A percentile compares a stretch with the other conserved stretches of the same genome.
Conservation (phyloP, 805 yeast genomes). For the Komagataella populi region DNA sequence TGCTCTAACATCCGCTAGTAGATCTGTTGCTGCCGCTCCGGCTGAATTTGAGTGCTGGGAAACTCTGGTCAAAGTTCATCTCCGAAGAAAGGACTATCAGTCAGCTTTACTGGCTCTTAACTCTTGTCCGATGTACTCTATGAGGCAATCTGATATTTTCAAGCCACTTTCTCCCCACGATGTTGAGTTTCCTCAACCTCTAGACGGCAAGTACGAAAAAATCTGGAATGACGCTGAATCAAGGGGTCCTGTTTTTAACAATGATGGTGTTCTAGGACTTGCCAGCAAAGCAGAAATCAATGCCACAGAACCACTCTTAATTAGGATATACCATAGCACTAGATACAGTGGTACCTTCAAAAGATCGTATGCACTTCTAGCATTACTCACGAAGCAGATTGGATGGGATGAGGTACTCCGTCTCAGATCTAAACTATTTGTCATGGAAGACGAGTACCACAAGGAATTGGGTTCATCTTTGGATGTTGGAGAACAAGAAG, state of each 20-base stretch:
- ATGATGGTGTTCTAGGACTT: constrained; percentile 18
- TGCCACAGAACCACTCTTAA: constrained; percentile 30
- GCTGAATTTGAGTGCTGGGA: constrained; percentile 69
- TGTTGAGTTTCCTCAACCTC: constrained; percentile 35
- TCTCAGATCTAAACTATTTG: constrained; percentile 57
- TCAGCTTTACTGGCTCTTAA: constrained; percentile 58
- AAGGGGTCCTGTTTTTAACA: constrained; percentile 12
- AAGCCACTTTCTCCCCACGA: constrained; percentile 28
- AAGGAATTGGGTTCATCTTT: constrained; percentile 1
- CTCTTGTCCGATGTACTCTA: constrained; percentile 57
- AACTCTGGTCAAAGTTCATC: constrained; percentile 43
- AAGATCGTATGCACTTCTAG: constrained; percentile 55
- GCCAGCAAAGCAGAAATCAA: constrained; percentile 20
- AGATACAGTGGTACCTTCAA: constrained; percentile 37
- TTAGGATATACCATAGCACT: constrained; percentile 35
- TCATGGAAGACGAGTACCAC: constrained; percentile 63
- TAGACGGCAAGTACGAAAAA: constrained; percentile 34
- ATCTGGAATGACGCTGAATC: constrained; percentile 29
- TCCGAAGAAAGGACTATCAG: constrained; percentile 37
- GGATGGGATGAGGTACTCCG: constrained; percentile 78
- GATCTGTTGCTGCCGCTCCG: constrained; percentile 57
- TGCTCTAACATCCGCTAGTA: constrained; percentile 46
- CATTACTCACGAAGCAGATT: constrained; percentile 47
- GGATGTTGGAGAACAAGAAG: constrained; percentile 7
- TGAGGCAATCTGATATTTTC: constrained; percentile 29